Conservation (phyloP, 2,329 filamentous ascomycete species). For the Ramularia collo-cygni region DNA sequence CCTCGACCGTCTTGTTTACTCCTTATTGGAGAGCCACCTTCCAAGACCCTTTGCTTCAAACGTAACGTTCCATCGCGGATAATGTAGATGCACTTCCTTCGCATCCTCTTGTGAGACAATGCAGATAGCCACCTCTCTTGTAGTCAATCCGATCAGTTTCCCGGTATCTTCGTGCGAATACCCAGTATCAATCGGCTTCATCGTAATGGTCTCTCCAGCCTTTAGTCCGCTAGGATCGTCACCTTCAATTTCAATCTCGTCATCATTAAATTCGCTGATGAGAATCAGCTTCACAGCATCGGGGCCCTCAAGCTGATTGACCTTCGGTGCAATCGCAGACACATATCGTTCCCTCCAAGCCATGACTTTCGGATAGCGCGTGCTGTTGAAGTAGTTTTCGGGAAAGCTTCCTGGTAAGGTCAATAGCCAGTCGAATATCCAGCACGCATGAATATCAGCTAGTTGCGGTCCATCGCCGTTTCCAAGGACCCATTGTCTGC, state of each 20-base stretch:
- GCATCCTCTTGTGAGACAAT: slow-evolving; percentile 8
- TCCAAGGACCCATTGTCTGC: slow-evolving; percentile 13
- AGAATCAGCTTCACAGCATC: slow-evolving; percentile 11
- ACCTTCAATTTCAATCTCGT: slow-evolving; percentile 5
- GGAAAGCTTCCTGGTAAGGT: slow-evolving; percentile 9
- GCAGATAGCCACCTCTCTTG: slow-evolving; percentile 10
- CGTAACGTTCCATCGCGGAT: slow-evolving; percentile 32
- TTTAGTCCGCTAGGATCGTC: slow-evolving; percentile 13
- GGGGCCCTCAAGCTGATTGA: slow-evolving; percentile 14
- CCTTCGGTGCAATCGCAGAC: slow-evolving; percentile 6
- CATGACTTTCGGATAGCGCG: slow-evolving; percentile 12
- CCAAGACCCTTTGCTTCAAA: slow-evolving; percentile 10
- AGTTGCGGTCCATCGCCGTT: slow-evolving; percentile 6
- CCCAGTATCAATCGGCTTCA: slow-evolving; percentile 15
- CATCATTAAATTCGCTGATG: slow-evolving; percentile 6
- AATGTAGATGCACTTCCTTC: slow-evolving; percentile 24
- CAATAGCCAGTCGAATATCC: slow-evolving; percentile 20
- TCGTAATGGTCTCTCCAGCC: slow-evolving; percentile 8
- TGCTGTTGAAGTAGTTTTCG: slow-evolving; percentile 14
- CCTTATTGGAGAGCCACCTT: too few relatives aligned
- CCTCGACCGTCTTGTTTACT: not conserved
- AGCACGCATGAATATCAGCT: slow-evolving; percentile 16
- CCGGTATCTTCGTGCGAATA: slow-evolving; percentile 10
- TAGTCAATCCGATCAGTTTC: slow-evolving; percentile 13
- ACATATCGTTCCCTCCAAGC: slow-evolving; percentile 14